A percentile compares a stretch with the other conserved stretches of the same genome.
Evolutionary conservation across 2,329 filamentous ascomycete genomes (phyloP).

Genomic region (Clarireedia sp.): DNA sequence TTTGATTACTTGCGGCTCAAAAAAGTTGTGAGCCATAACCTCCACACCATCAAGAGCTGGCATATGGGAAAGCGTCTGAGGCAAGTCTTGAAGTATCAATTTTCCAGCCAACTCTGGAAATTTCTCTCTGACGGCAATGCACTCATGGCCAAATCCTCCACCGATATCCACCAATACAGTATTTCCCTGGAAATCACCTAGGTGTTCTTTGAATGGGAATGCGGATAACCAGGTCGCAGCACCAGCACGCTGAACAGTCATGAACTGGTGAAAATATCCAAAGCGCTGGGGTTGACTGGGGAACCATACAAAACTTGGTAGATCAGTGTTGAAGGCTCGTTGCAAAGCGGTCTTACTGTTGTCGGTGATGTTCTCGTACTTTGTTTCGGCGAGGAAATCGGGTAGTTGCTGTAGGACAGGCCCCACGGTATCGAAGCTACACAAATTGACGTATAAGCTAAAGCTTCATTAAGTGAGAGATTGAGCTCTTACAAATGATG

Average conservation of each 20-base stretch:
- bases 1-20: conserved; percentile 24
- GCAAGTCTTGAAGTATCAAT: conserved; percentile 34
- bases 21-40: conserved; percentile 25
- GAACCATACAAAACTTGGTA: conserved; percentile 9
- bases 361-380: conserved; percentile 10
- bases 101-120: background rate
- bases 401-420: conserved; percentile 26
- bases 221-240: conserved; percentile 16
- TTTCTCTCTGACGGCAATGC: background rate
- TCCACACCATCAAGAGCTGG: conserved; percentile 27
- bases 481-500: conserved; percentile 15
- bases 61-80: conserved; percentile 13
- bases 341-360: conserved; percentile 5
- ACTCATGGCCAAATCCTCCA: conserved; percentile 33
- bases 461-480: background rate
- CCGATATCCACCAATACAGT: conserved; percentile 34
- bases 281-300: conserved; percentile 1
- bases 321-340: conserved; percentile 9
- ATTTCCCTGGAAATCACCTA: background rate
- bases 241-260: conserved; percentile 6
- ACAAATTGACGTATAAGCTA: background rate
- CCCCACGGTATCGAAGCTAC: conserved; percentile 20
- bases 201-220: background rate
- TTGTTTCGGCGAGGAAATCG: conserved; percentile 25
- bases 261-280: conserved; percentile 8